Evolutionary conservation across 2,329 filamentous ascomycete species (phyloP).

Genomic region (Penicillium sumatraense): DNA sequence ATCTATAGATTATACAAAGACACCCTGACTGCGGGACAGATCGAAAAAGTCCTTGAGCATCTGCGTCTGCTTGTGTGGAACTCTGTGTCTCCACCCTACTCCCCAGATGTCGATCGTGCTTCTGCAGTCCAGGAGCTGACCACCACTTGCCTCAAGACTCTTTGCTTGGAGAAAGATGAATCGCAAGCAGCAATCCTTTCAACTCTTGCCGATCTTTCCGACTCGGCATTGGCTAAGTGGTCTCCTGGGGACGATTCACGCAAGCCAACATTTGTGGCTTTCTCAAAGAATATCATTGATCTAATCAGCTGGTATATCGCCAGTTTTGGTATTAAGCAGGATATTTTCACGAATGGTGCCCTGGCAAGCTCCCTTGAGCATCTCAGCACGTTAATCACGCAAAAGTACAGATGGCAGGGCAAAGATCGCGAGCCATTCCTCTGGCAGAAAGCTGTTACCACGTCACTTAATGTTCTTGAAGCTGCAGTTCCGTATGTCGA

Average conservation of each 20-base stretch:
- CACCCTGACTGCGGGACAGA: constrained; percentile 65
- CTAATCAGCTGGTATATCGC: constrained; percentile 58
- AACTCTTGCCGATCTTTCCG: constrained; percentile 69
- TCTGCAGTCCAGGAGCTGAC: constrained; percentile 42
- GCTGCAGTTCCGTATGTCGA: constrained; percentile 67
- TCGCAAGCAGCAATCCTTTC: constrained; percentile 42
- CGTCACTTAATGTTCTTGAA: constrained; percentile 69
- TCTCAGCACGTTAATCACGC: constrained; percentile 69
- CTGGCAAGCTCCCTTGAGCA: constrained; percentile 68
- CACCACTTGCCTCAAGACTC: constrained; percentile 38
- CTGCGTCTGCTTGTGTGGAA: constrained; percentile 72
- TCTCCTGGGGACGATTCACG: constrained; percentile 42
- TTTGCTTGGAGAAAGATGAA: constrained; percentile 43
- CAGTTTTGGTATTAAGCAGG: constrained; percentile 56
- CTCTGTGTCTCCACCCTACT: constrained; percentile 59
- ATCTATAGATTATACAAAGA: constrained; percentile 75
- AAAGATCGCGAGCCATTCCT: constrained; percentile 72
- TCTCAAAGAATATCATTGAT: constrained; percentile 80
- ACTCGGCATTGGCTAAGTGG: constrained; percentile 57
- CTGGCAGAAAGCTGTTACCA: constrained; percentile 80
- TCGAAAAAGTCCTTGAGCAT: constrained; percentile 71
- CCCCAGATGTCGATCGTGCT: constrained; percentile 43
- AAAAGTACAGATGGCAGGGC: constrained; percentile 80
- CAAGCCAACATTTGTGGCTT: constrained; percentile 82
- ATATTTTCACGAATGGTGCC: constrained; percentile 72